Evolutionary conservation across 192 early-diverging fungal species (phyloP).

Genomic region (Coemansia sp.): DNA sequence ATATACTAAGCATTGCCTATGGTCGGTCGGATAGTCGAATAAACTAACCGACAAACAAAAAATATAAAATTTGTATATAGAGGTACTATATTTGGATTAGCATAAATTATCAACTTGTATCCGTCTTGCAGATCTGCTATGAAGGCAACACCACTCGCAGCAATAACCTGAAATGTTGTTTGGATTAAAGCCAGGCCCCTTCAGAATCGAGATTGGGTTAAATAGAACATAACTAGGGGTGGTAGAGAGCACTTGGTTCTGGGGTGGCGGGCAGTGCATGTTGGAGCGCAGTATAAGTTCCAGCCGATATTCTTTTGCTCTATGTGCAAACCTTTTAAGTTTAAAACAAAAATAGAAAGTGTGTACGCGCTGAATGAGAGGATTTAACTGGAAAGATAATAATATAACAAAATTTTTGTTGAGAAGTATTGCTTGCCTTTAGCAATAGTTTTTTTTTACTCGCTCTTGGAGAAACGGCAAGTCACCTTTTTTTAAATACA

Average conservation of each 20-base stretch:
- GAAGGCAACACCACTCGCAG: too few species aligned
- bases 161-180: too few species aligned
- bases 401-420: background rate
- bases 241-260: background rate
- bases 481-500: background rate
- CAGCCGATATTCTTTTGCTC: background rate
- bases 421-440: background rate
- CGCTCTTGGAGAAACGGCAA: background rate
- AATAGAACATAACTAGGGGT: constrained; percentile 6
- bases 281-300: background rate
- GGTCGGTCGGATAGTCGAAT: background rate
- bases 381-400: background rate
- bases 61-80: background rate
- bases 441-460: background rate
- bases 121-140: too few species aligned
- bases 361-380: too few species aligned
- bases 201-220: background rate
- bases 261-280: background rate
- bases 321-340: background rate
- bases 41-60: too few species aligned
- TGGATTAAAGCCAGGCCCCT: too few species aligned
- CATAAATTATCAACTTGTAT: too few species aligned
- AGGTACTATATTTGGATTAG: too few species aligned
- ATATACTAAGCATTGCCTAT: too few species aligned
- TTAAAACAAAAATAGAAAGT: background rate